Conservation (phyloP, 192 early-diverging fungal species). For the Neocallimastix lanati region DNA sequence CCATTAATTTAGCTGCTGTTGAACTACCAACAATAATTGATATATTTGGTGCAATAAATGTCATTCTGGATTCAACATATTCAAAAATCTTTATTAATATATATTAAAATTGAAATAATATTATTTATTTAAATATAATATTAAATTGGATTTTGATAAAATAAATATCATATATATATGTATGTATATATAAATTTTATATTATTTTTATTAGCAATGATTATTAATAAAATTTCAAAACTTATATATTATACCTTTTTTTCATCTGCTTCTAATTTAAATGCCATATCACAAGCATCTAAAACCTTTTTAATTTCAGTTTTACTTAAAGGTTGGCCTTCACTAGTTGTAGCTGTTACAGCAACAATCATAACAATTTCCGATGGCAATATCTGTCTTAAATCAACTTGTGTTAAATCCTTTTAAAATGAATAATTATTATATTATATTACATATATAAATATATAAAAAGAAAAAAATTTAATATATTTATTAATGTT, state of each 20-base stretch:
- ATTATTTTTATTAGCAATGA: too few relatives aligned
- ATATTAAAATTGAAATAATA: too few relatives aligned
- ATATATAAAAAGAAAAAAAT: too few relatives aligned
- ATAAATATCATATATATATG: too few relatives aligned
- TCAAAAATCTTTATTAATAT: conserved; percentile 37
- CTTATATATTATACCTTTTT: conserved; percentile 23
- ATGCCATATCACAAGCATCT: conserved; percentile 59
- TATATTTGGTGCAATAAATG: conserved; percentile 83
- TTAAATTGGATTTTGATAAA: too few relatives aligned
- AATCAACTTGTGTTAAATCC: conserved; percentile 64
- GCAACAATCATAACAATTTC: conserved; percentile 80
- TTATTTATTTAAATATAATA: too few relatives aligned
- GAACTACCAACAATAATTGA: conserved; percentile 68
- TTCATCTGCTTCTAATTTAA: conserved; percentile 54
- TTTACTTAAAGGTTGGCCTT: conserved; percentile 38
- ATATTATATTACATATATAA: too few relatives aligned
- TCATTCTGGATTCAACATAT: conserved; percentile 85
- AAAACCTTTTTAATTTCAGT: conserved; percentile 43
- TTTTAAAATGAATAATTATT: conserved; percentile 2
- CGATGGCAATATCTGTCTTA: conserved; percentile 59
- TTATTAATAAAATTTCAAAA: too few relatives aligned
- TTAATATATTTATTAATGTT: too few relatives aligned
- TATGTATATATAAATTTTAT: too few relatives aligned
- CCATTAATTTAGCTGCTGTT: conserved; percentile 77
- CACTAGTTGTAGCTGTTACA: conserved; percentile 72